Percentiles rank a stretch among this genome's conserved stretches.
phyloP scores from a whole-genome alignment of 768 basidiomycete genomes.

The Neoboletus magnificus region DNA sequence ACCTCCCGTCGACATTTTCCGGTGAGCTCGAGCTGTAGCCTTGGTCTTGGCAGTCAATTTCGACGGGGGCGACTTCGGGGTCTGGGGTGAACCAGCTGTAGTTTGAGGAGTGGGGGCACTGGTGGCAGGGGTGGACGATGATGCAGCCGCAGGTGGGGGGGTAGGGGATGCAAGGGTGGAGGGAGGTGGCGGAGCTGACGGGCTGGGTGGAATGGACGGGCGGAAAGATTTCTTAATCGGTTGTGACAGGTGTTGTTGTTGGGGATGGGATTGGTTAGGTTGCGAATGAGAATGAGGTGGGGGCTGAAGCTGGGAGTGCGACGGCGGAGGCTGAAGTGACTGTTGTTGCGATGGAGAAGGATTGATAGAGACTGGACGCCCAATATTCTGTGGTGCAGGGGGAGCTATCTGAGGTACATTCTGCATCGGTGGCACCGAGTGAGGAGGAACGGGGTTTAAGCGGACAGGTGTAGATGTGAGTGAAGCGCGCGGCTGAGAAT shows the following conservation, averaged over 20 bases:
- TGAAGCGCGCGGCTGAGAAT: conserved; percentile 3
- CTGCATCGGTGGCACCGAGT: conserved; percentile 15
- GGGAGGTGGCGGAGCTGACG: conserved; percentile 17
- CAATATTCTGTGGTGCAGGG: conserved; percentile 25
- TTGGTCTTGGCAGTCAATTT: conserved; percentile 51
- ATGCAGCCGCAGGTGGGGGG: conserved; percentile 42
- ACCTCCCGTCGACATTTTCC: conserved; percentile 33
- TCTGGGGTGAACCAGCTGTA: conserved; percentile 54
- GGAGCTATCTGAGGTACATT: conserved; percentile 19
- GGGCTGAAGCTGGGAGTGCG: conserved; percentile 7
- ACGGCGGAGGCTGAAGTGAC: conserved; percentile 2
- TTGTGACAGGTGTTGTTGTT: conserved; percentile 5
- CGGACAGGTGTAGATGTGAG: conserved; percentile 1
- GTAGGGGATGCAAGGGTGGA: conserved; percentile 33
- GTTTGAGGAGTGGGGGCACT: conserved; percentile 40
- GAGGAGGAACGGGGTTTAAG: conserved; percentile 4
- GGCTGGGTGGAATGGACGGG: conserved; percentile 20
- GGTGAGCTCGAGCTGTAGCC: conserved; percentile 17
- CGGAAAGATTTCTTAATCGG: conserved; percentile 17
- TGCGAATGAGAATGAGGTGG: conserved; percentile 12
- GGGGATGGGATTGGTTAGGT: conserved; percentile 5
- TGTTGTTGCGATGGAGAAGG: conserved; percentile 16
- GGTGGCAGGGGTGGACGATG: conserved; percentile 51
- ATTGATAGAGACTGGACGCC: conserved; percentile 31
- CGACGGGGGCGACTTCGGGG: conserved; percentile 67